These are phyloP conservation scores for Phytophthora vignae DNA, from an alignment of 352 stramenopile species.

Conservation along the genomic window DNA sequence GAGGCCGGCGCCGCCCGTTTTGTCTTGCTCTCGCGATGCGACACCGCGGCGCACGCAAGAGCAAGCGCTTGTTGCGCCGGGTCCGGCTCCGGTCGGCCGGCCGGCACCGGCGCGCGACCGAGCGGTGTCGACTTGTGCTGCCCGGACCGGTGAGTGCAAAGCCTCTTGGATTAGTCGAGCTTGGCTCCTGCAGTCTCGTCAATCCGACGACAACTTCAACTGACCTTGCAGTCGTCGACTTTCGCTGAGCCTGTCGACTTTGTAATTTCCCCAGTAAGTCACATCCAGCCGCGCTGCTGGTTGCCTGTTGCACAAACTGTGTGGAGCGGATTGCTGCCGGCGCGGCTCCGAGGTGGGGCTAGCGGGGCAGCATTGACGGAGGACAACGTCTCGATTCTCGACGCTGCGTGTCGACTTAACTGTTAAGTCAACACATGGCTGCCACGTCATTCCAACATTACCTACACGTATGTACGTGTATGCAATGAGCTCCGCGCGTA, in stretches of 20 bases:
- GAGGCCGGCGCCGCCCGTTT: neutral
- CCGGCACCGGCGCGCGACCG: neutral
- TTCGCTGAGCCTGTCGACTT: neutral
- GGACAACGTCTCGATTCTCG: no score
- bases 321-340: no score
- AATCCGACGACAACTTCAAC: constrained; percentile 38
- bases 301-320: neutral
- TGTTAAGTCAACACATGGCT: constrained; percentile 1
- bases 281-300: neutral
- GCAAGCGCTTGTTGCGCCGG: neutral
- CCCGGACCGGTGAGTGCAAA: no score
- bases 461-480: neutral
- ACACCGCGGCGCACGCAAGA: neutral
- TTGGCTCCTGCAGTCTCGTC: neutral
- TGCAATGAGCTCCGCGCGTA: neutral
- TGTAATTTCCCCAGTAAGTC: neutral
- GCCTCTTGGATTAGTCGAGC: constrained; percentile 30
- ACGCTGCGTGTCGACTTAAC: neutral
- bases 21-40: neutral
- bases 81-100: neutral
- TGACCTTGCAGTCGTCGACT: constrained; percentile 7
- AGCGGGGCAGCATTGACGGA: no score
- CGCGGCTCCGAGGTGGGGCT: no score
- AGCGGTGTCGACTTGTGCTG: neutral
- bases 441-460: constrained; percentile 10